Percentiles rank a stretch among this genome's conserved stretches.
Evolutionary conservation across 352 stramenopile species (phyloP).

Genomic region (Blastocystis sp.): DNA sequence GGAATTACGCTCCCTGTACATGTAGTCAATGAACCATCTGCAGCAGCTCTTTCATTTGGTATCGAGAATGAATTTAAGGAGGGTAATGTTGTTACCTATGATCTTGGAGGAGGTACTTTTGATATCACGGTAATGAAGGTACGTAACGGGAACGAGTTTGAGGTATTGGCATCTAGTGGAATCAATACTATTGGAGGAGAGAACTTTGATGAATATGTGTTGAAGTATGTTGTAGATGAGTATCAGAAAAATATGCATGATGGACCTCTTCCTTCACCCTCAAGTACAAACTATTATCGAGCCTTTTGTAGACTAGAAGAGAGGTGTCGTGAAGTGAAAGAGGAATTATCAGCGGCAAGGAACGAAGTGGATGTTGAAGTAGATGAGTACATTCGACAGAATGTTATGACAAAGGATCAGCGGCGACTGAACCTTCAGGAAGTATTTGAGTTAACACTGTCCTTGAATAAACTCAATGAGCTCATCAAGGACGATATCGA

Average conservation of each 20-base stretch:
- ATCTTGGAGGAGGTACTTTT: conserved; percentile 40
- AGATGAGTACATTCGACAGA: background rate
- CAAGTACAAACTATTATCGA: background rate
- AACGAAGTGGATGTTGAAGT: background rate
- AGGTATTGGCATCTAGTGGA: conserved; percentile 73
- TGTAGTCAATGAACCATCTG: conserved; percentile 86
- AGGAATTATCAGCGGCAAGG: background rate
- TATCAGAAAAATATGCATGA: background rate
- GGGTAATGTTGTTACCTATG: conserved; percentile 68
- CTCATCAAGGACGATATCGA: conserved; percentile 11
- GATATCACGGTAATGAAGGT: background rate
- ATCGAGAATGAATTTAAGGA: conserved; percentile 84
- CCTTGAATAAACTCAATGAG: background rate
- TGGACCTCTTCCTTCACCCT: background rate
- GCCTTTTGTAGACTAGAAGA: background rate
- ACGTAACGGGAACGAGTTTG: conserved; percentile 64
- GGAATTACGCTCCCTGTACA: background rate
- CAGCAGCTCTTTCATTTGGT: conserved; percentile 92
- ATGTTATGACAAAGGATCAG: background rate
- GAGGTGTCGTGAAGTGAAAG: conserved; percentile 17
- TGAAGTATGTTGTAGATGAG: background rate
- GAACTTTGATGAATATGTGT: conserved; percentile 67
- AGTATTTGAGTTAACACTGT: background rate
- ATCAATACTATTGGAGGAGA: conserved; percentile 81
- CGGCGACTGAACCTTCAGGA: background rate